Evolutionary conservation across 2,329 filamentous ascomycete species (phyloP).

Genomic region (Cladobotryum protrusum): DNA sequence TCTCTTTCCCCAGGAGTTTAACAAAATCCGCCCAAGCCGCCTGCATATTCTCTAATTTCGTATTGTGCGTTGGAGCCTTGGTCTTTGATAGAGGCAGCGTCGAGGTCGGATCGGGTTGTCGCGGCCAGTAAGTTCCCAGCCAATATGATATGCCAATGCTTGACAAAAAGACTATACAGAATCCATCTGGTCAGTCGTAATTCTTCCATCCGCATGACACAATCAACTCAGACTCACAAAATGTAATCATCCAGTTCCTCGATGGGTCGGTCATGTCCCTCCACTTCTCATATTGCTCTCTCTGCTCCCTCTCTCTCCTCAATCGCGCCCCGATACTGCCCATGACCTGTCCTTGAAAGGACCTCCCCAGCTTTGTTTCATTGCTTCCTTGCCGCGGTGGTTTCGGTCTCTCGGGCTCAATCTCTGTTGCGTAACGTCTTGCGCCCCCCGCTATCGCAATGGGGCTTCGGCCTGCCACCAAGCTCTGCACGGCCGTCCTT

Average conservation of each 20-base stretch:
- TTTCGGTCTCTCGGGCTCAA: constrained; percentile 30
- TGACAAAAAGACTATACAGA: constrained; percentile 43
- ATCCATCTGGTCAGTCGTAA: neutral
- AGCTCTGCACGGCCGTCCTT: constrained; percentile 25
- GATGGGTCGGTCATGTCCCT: constrained; percentile 33
- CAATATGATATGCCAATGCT: constrained; percentile 50
- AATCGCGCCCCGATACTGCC: constrained; percentile 51
- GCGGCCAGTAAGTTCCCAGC: constrained; percentile 50
- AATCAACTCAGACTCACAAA: constrained; percentile 37
- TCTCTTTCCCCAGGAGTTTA: constrained; percentile 55
- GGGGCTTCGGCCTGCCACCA: constrained; percentile 14
- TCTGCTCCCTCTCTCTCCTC: constrained; percentile 48
- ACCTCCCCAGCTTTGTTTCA: constrained; percentile 32
- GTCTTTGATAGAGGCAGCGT: constrained; percentile 52
- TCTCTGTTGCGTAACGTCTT: constrained; percentile 30
- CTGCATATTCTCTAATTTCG: constrained; percentile 57
- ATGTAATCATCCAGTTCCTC: constrained; percentile 47
- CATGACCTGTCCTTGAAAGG: constrained; percentile 55
- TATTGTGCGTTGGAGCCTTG: constrained; percentile 49
- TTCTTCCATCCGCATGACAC: neutral
- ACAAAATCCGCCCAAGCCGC: constrained; percentile 65
- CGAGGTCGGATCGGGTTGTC: constrained; percentile 45
- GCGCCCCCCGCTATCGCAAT: constrained; percentile 2
- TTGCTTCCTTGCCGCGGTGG: constrained; percentile 25
- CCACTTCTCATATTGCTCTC: constrained; percentile 43